These are phyloP conservation scores for Thalassiosira exigua DNA, from an alignment of 352 stramenopile genomes.

Conservation along the genomic window DNA sequence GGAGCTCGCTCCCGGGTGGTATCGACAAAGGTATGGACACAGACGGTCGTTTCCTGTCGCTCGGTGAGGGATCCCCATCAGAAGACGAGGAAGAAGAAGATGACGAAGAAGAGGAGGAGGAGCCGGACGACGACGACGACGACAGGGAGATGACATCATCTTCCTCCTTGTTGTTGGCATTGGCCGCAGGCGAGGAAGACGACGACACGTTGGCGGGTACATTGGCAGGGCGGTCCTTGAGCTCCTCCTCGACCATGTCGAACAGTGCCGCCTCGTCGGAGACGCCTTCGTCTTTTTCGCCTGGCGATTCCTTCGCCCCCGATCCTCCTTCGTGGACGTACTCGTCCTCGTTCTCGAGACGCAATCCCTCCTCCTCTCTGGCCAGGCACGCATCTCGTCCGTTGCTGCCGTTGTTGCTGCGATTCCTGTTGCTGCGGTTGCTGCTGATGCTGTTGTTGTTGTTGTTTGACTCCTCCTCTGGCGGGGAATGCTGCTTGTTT, in stretches of 20 bases:
- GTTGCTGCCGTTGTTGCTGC: neutral
- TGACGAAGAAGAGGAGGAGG: slow-evolving; percentile 28
- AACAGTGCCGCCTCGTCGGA: slow-evolving; percentile 35
- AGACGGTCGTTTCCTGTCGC: no score
- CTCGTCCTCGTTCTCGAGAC: no score
- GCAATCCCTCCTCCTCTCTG: no score
- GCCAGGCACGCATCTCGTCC: neutral
- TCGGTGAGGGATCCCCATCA: neutral
- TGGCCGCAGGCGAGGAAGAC: slow-evolving; percentile 17
- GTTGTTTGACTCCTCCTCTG: neutral
- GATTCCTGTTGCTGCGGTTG: no score
- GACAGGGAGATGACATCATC: slow-evolving; percentile 11
- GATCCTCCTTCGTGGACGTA: no score
- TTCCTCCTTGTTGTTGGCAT: no score
- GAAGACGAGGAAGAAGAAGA: slow-evolving; percentile 12
- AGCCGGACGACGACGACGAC: slow-evolving; percentile 13
- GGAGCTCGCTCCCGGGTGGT: no score
- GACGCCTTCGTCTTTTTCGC: no score
- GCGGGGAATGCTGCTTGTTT: neutral
- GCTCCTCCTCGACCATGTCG: slow-evolving; percentile 26
- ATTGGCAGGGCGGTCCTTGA: slow-evolving; percentile 1
- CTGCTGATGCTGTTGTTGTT: neutral
- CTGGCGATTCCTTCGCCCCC: no score
- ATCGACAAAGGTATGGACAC: no score
- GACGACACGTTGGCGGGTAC: slow-evolving; percentile 1